Evolutionary conservation across 805 yeast species (phyloP), one percentile per base, ranked within the genome.

Genomic region (Kuraishia ogatae): DNA sequence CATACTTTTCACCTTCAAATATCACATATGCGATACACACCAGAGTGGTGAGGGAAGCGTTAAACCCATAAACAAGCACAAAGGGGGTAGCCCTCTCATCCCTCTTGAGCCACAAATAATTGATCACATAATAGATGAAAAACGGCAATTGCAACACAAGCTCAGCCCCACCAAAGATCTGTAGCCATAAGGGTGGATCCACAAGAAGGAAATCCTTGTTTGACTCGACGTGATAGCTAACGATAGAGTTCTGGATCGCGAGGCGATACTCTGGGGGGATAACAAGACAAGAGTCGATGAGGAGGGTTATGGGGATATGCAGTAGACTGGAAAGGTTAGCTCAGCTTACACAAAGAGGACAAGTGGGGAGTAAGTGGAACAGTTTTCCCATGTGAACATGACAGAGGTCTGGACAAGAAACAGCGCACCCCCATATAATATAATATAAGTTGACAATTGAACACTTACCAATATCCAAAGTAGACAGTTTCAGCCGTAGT

Each of bases 31-130:
- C 65, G 59, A 87, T 69, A 66, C 97, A 93, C 23, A 84, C 80
- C 43, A 84, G 67, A 0, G 97, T 90, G 4, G 97, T 90, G 53
- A 87, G 72, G 2, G 85, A 72, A 0, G 97, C 98, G 64, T 89
- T 90, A 61, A 87, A 78, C 2, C 93, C 97, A 67, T 94, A 93
- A 5, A 84, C 62, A 15, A 81, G 70, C 60, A 85, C 67, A 64
- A 23, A 55, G 8, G 64, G 64, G 53, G 60, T 59, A 21, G 57
- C 28, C 11, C 48, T 66, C 59, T 53, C 63, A 56, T 58, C 68
- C 49, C 54, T 50, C 26, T 50, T 55, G 43, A 48, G 55, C 7
- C 57, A 55, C 6, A 56, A 21, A 54, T 64, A 68, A 51, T 64
- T 56, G n/a, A 56, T 61, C 0, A 76, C 74, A 13, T 78, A 82